A percentile compares a stretch with the other conserved stretches of the same genome.
phyloP scores from a whole-genome alignment of 1,284 basidiomycete species.

The Rhodotorula sp. region DNA sequence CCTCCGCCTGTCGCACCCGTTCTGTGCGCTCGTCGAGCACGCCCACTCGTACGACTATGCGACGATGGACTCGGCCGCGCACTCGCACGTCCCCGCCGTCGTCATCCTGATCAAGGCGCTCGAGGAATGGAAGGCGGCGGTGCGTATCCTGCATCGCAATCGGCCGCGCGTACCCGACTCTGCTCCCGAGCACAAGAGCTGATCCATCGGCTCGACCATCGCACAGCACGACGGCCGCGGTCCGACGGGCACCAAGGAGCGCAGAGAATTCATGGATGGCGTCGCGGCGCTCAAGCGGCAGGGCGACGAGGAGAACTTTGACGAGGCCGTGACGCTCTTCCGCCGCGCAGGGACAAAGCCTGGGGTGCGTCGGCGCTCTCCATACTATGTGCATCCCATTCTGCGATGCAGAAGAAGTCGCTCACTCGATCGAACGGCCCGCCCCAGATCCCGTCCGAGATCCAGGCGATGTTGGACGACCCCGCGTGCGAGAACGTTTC shows the following conservation, averaged over 20 bases:
- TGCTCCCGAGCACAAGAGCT: background rate
- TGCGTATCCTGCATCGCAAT: conserved; percentile 52
- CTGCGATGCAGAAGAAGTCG: background rate
- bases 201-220: too few relatives aligned
- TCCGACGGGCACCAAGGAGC: conserved; percentile 68
- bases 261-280: conserved; percentile 71
- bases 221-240: conserved; percentile 64
- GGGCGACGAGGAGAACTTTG: conserved; percentile 91
- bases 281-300: conserved; percentile 65
- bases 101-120: conserved; percentile 80
- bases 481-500: conserved; percentile 56
- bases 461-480: conserved; percentile 67
- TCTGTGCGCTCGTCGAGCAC: conserved; percentile 74
- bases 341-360: conserved; percentile 58
- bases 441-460: conserved; percentile 64
- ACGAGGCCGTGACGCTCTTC: conserved; percentile 70
- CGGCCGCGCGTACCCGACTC: background rate
- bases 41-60: conserved; percentile 63
- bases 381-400: background rate
- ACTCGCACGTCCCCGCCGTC: conserved; percentile 83
- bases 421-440: background rate
- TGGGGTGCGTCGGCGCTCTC: conserved; percentile 63
- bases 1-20: conserved; percentile 83
- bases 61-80: conserved; percentile 77
- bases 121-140: conserved; percentile 73